phyloP scores from a whole-genome alignment of 116 monocot species.

The Phalaenopsis hybrid region DNA sequence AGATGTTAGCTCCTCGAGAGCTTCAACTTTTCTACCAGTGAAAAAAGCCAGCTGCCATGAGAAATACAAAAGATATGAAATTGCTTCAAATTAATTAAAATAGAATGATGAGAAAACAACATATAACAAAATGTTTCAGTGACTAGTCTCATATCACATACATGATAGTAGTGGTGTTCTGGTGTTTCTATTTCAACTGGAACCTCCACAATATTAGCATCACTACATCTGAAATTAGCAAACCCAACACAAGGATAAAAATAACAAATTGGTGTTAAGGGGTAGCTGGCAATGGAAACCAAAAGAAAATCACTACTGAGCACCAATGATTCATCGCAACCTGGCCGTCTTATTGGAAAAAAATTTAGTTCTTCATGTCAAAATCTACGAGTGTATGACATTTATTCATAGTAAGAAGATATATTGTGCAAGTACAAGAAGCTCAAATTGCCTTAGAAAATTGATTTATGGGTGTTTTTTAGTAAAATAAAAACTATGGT shows the following conservation, averaged over 20 bases:
- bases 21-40: constrained; percentile 35
- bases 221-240: constrained; percentile 24
- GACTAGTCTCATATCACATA: constrained; percentile 8
- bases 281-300: not conserved
- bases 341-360: too few species aligned
- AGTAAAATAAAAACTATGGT: too few species aligned
- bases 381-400: too few species aligned
- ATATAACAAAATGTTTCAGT: not conserved
- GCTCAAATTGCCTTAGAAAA: too few species aligned
- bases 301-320: not conserved
- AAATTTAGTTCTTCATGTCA: too few species aligned
- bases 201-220: constrained; percentile 44
- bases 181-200: constrained; percentile 52
- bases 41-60: constrained; percentile 43
- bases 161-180: constrained; percentile 53
- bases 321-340: not conserved
- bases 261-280: not conserved
- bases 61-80: not conserved
- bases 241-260: not conserved
- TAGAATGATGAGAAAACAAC: too few species aligned
- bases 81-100: not conserved
- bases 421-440: too few species aligned
- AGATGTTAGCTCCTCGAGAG: constrained; percentile 40
- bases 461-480: too few species aligned
- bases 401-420: too few species aligned